These are phyloP conservation scores for Mucor irregularis DNA, from an alignment of 371 early-diverging fungal genomes.

Conservation along the genomic window DNA sequence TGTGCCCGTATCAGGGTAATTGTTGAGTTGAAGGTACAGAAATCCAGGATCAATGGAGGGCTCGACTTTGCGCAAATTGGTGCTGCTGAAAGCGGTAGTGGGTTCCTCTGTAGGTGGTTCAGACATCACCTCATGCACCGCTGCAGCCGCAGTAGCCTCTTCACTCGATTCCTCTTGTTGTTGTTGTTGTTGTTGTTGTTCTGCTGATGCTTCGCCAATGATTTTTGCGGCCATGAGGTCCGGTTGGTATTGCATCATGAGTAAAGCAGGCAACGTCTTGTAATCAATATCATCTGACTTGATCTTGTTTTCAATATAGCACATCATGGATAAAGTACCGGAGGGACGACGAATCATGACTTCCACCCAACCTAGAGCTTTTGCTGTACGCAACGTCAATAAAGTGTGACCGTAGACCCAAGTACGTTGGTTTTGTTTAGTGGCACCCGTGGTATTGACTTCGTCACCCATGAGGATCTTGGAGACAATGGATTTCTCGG, in stretches of 20 bases:
- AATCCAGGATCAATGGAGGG: slow-evolving; percentile 64
- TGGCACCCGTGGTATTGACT: background rate
- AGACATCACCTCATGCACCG: slow-evolving; percentile 30
- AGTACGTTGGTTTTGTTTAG: slow-evolving; percentile 50
- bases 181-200: background rate
- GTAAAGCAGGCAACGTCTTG: slow-evolving; percentile 54
- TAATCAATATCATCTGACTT: slow-evolving; percentile 58
- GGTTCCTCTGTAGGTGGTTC: slow-evolving; percentile 18
- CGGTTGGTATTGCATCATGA: slow-evolving; percentile 64
- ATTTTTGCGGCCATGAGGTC: slow-evolving; percentile 32
- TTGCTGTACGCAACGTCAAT: slow-evolving; percentile 70
- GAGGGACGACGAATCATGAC: slow-evolving; percentile 83
- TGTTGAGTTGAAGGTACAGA: slow-evolving; percentile 62
- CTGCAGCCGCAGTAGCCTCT: background rate
- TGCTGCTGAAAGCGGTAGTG: background rate
- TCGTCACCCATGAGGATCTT: slow-evolving; percentile 47
- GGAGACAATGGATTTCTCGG: slow-evolving; percentile 44
- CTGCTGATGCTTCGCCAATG: background rate
- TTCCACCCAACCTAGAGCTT: slow-evolving; percentile 75
- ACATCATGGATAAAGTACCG: slow-evolving; percentile 72
- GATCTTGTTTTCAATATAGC: slow-evolving; percentile 75
- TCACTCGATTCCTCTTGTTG: slow-evolving; percentile 1
- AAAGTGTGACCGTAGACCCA: slow-evolving; percentile 90
- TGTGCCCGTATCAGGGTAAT: slow-evolving; percentile 68
- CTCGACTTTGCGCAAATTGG: slow-evolving; percentile 41